Conservation (phyloP, 257 asterid genomes). For the Solanum bulbocastanum region DNA sequence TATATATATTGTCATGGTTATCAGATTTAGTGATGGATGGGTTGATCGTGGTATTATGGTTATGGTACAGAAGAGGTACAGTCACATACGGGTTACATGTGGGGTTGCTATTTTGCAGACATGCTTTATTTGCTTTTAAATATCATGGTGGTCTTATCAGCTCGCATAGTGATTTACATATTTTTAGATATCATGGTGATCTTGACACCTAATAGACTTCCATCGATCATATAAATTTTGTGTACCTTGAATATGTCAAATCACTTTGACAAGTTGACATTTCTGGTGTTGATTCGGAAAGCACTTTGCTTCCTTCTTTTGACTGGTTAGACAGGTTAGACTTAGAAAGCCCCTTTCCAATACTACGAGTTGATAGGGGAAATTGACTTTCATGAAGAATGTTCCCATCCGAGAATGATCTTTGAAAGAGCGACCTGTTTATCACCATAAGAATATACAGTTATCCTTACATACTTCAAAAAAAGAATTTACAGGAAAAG, state of each 20-base stretch:
- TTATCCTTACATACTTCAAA: constrained; percentile 2
- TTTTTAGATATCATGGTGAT: background rate
- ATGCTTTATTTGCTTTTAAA: background rate
- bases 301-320: constrained; percentile 34
- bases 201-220: background rate
- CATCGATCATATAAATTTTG: background rate
- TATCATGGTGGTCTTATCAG: background rate
- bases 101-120: background rate
- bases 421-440: constrained; percentile 49
- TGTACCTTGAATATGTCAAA: constrained; percentile 56
- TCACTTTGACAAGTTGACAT: constrained; percentile 47
- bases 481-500: constrained; percentile 5
- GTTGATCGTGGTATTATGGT: background rate
- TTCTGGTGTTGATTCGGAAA: constrained; percentile 68
- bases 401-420: constrained; percentile 90
- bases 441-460: constrained; percentile 11
- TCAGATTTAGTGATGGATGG: background rate
- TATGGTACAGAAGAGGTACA: background rate
- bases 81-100: background rate
- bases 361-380: constrained; percentile 30
- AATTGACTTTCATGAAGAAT: constrained; percentile 53
- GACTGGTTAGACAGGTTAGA: constrained; percentile 40
- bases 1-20: background rate
- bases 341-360: constrained; percentile 30
- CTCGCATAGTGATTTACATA: background rate